Base-by-base conservation (phyloP, 148 eudicot species). In the Silene conica region DNA sequence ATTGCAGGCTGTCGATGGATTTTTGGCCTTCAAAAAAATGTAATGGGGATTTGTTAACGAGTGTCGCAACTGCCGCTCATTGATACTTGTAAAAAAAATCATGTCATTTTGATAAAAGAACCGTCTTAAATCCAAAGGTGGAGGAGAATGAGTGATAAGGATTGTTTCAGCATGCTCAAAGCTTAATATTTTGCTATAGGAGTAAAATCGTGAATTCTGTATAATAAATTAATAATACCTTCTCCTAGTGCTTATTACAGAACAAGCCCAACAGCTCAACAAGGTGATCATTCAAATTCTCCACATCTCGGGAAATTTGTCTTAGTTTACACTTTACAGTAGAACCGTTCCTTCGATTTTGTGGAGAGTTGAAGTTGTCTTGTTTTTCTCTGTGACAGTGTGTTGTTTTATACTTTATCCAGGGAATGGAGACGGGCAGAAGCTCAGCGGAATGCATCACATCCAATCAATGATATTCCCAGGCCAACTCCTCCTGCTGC, bases 361-460 rank as follows among this genome's bases (percentile, higher is more conserved):
- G 13, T 12, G 2, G 12, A 15, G n/a, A 12, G 59, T 16, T 67
- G 23, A 46, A 57, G 5, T 55, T 5, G 18, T 22, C 54, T 28
- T 34, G 46, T 62, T 48, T 78, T 38, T 45, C 48, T n/a, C 52
- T 67, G 67, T 75, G 67, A 61, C 65, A 38, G 59, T 76, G 62
- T 48, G 54, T 75, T 60, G 20, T 16, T 72, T 67, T 65, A 31
- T 50, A 67, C 61, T 73, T 18, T 31, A 55, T 56, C 48, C 74
- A 90, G 98, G 85, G 97, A 95, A 80, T 92, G 98, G 97, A 87
- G 97, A 85, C 85, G 87, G 74, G 78, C 92, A 43, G 87, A 86
- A 55, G 96, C 87, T 54, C 84, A 71, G 54, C 85, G 75, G 67
- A 77, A 75, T 66, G 46, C 80, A n/a, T 76, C 86, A 15, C 94